Base-by-base conservation (phyloP, 179 eudicot species). In the Spergularia azorica region DNA sequence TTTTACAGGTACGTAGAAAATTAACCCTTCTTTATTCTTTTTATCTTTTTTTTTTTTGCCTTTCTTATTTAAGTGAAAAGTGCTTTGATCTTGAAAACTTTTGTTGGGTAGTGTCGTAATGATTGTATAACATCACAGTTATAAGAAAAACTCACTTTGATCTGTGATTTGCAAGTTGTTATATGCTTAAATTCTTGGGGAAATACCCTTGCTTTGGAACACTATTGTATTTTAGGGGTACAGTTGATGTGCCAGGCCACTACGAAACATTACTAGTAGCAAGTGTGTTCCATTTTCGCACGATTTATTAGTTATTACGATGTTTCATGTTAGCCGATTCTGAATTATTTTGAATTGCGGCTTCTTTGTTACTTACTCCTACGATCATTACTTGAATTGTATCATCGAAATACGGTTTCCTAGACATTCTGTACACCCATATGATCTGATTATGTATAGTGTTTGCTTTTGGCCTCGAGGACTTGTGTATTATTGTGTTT, bases 81-180 rank as follows among this genome's bases (percentile, higher is more conserved):
- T 66, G 46, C 57, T 36, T 69, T 48, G 74, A 48, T 68, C 51
- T 68, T 43, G 67, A 43, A 46, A 46, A 73, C 43, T 4, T 46
- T 73, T 58, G 67, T 63, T 21, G 70, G 6, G 9, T 36, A 26
- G 12, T 3, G 20, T 10, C 58, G 58, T 54, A 67, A 58, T 5
- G 1, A 10, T 26, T 26, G 32, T 26, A 26, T 26, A 26, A 26
- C 32, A 26, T 26, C 16, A 26, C 64, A 43, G 1, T 43, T 43
- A 11, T 41, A 13, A 58, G 17, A n/a, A 26, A 15, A 46, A 52
- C 18, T 67, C 0, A 43, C 58, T 39, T 10, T 76, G 72, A 54
- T 41, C 55, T 66, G 13, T 38, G 63, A 55, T 64, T 65, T 55
- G 54, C 52, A 2, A 4, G 18, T 73, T 26, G 8, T 21, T 36